Conservation (phyloP, 345 rosid species). For the Gossypium sturtianum region DNA sequence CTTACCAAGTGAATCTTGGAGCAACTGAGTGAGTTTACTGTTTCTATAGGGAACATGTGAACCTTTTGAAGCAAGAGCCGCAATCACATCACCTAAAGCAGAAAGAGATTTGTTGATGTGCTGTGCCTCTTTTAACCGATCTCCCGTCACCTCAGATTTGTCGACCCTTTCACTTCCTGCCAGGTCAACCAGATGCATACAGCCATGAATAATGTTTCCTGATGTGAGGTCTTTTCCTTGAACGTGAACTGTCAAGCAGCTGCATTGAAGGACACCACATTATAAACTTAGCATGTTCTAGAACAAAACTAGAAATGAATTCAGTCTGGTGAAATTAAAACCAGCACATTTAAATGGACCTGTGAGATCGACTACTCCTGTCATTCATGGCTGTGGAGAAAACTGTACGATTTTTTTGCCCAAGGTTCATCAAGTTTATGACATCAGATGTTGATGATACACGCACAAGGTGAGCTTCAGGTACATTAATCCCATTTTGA, state of each 20-base stretch:
- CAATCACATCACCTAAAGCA: constrained; percentile 88
- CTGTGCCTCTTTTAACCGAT: constrained; percentile 84
- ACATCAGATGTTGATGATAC: constrained; percentile 83
- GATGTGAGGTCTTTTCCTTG: constrained; percentile 81
- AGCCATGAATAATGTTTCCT: constrained; percentile 61
- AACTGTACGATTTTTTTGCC: constrained; percentile 77
- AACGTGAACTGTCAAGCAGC: constrained; percentile 93
- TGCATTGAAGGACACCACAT: constrained; percentile 23
- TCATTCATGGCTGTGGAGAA: constrained; percentile 90
- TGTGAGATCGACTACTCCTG: constrained; percentile 95
- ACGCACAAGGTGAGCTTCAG: constrained; percentile 75
- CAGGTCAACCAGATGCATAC: constrained; percentile 94
- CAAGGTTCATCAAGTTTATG: constrained; percentile 75
- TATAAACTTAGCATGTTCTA: constrained; percentile 15
- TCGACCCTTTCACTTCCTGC: constrained; percentile 98
- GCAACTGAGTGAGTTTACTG: constrained; percentile 92
- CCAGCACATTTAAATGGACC: constrained; percentile 33
- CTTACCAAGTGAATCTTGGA: constrained; percentile 94
- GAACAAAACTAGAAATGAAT: background rate
- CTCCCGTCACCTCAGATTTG: constrained; percentile 91
- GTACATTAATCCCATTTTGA: constrained; percentile 81
- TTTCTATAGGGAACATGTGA: constrained; percentile 89
- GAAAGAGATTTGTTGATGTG: constrained; percentile 90
- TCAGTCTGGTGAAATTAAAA: background rate
- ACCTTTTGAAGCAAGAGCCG: constrained; percentile 82